These are phyloP conservation scores for Fusarium sp. DNA, from an alignment of 2,329 filamentous ascomycete genomes.

Conservation along the genomic window DNA sequence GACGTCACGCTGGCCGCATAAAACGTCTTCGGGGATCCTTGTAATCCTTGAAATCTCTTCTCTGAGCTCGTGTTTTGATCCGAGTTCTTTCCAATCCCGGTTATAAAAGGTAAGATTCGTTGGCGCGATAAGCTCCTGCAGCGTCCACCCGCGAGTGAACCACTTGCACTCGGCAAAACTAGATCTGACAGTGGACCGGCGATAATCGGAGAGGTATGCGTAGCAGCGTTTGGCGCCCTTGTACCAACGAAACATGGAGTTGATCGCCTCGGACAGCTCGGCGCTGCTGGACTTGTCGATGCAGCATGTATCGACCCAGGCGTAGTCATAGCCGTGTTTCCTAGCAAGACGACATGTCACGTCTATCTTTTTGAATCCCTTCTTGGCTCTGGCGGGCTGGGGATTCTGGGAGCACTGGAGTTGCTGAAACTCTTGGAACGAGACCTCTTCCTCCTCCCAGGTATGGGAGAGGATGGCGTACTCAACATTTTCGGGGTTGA, in stretches of 20 bases:
- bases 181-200: not conserved
- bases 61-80: too few relatives aligned
- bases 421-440: slow-evolving; percentile 39
- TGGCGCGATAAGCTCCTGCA: slow-evolving; percentile 13
- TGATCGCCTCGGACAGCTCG: slow-evolving; percentile 25
- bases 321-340: slow-evolving; percentile 38
- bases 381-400: not conserved
- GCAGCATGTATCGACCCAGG: slow-evolving; percentile 48
- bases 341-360: slow-evolving; percentile 33
- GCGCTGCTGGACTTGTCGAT: slow-evolving; percentile 43
- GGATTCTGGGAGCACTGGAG: too few relatives aligned
- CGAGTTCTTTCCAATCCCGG: not conserved
- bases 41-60: not conserved
- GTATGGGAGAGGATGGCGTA: slow-evolving; percentile 51
- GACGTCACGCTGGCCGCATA: not conserved
- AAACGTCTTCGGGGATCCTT: not conserved
- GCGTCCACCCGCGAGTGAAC: slow-evolving; percentile 12
- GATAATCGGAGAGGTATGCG: slow-evolving; percentile 11
- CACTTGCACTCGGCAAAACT: not conserved
- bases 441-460: slow-evolving; percentile 45
- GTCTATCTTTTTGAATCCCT: slow-evolving; percentile 36
- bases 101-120: slow-evolving; percentile 2
- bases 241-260: slow-evolving; percentile 32
- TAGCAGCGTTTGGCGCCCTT: slow-evolving; percentile 7
- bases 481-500: slow-evolving; percentile 22